Evolutionary conservation across 805 yeast genomes (phyloP), one percentile per base, ranked within the genome.

Genomic region (Wickerhamomyces chaumierensis): DNA sequence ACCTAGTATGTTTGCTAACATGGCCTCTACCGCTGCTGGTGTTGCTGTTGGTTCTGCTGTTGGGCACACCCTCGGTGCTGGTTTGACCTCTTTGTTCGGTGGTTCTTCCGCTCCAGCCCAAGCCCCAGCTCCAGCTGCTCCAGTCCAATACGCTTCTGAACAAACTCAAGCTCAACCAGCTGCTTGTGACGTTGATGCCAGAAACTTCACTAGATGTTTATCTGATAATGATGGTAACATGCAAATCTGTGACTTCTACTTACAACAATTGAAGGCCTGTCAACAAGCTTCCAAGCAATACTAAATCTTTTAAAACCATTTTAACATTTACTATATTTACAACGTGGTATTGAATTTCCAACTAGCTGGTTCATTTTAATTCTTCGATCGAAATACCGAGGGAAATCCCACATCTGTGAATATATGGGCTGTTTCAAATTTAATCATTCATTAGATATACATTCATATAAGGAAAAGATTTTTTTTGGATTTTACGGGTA

Each of bases 21-120:
- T 92, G 98, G 97, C 97, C 31, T 71, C 94, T 36, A 92, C 98
- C 36, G 98, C 98, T 40, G 98, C 97, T 36, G 98, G 98, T 78
- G 98, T 92, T 34, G 98, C 97, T 39, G 96, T 92, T 41, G 98
- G 98, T 54, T 85, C 96, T 38, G 81, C 97, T 44, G 79, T 90
- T 39, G 98, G 98, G 45, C 98, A 92, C 71, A 86, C 96, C 32
- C 50, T 90, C 42, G 96, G 96, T 66, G 94, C 94, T 45, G 97
- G 97, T 54, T 67, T 92, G 52, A 78, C 95, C 37, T 72, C 85
- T 37, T 64, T 92, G 73, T 90, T 90, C 54, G 86, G 94, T 39
- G 94, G 95, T 40, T 73, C 84, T 31, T 68, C 79, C 21, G 61
- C 77, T 21, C 73, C 65, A 34, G 41, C 43, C 33, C 18, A 15